A percentile compares a stretch with the other conserved stretches of the same genome.
Evolutionary conservation across 306 rosid species (phyloP).

Genomic region (Boehmeria nivea): DNA sequence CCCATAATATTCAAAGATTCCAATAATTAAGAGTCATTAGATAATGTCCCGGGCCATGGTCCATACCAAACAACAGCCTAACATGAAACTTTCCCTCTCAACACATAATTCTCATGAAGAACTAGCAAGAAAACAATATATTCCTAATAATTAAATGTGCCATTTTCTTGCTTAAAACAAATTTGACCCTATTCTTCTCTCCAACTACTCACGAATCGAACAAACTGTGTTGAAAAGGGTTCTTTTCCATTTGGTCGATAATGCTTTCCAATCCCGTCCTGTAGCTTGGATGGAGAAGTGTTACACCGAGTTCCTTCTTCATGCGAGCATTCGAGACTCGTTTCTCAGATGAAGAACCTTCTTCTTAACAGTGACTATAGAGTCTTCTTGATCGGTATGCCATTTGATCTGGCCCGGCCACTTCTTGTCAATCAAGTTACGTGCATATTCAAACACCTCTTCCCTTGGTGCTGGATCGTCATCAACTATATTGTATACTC

Average conservation of each 20-base stretch:
- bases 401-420: conserved; percentile 54
- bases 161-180: too few species aligned
- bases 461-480: conserved; percentile 79
- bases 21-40: not conserved
- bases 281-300: conserved; percentile 64
- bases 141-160: too few species aligned
- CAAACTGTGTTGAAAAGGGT: conserved; percentile 19
- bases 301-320: conserved; percentile 61
- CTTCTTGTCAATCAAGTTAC: conserved; percentile 57
- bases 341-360: conserved; percentile 43
- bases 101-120: conserved; percentile 1
- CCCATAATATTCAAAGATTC: too few species aligned
- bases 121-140: not conserved
- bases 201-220: not conserved
- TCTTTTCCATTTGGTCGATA: conserved; percentile 44
- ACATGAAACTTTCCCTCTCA: not conserved
- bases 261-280: conserved; percentile 60
- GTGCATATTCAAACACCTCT: conserved; percentile 72
- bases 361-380: conserved; percentile 6
- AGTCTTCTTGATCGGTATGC: conserved; percentile 9
- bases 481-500: conserved; percentile 66
- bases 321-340: conserved; percentile 59
- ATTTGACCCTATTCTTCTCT: not conserved
- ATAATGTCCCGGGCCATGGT: not conserved
- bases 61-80: not conserved